Evolutionary conservation across 148 eudicot species (phyloP).

Genomic region (Heliamphora exappendiculata): DNA sequence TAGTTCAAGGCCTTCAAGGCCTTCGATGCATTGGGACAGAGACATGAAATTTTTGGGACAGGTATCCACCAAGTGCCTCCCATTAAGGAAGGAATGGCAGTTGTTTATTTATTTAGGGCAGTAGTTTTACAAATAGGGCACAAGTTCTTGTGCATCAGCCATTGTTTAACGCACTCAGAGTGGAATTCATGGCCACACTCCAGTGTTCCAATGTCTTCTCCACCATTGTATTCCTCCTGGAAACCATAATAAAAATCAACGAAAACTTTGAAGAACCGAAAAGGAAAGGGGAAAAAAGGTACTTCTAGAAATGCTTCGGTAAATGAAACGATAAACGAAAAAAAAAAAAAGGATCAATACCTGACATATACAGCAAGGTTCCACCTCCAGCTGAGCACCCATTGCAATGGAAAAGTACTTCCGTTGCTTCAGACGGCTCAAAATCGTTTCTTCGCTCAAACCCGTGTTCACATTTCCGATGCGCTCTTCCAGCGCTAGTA

Average conservation of each 20-base stretch:
- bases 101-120: conserved; percentile 35
- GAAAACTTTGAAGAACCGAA: not conserved
- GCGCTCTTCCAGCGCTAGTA: conserved; percentile 84
- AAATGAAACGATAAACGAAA: not conserved
- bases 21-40: no score
- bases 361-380: conserved; percentile 93
- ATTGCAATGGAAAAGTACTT: conserved; percentile 34
- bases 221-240: conserved; percentile 76
- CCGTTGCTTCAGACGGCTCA: conserved; percentile 43
- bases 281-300: not conserved
- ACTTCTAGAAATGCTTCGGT: not conserved
- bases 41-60: no score
- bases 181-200: conserved; percentile 94
- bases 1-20: no score
- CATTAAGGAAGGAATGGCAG: not conserved
- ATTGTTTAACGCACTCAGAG: conserved; percentile 68
- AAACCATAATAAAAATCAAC: conserved; percentile 1
- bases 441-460: conserved; percentile 58
- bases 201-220: conserved; percentile 64
- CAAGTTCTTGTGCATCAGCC: conserved; percentile 76
- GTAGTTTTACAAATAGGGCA: conserved; percentile 97
- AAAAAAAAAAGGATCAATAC: conserved; percentile 23
- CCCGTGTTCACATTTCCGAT: conserved; percentile 87
- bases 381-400: conserved; percentile 39
- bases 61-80: not conserved